Evolutionary conservation across 768 basidiomycete species (phyloP), one percentile per base, ranked within the genome.

Genomic region (Auriscalpium vulgare): DNA sequence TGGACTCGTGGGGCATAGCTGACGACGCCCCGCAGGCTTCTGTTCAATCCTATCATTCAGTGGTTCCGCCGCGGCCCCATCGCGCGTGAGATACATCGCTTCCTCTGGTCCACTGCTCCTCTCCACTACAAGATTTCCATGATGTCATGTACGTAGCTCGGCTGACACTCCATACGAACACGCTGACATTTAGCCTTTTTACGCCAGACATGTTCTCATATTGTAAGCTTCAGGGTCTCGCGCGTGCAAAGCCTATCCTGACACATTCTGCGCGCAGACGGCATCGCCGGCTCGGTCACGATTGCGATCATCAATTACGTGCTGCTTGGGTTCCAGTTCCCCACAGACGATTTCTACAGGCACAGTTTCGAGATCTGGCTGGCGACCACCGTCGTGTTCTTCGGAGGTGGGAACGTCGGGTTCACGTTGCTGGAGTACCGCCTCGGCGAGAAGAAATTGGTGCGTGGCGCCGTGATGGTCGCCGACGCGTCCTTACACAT

Each of bases 31-130:
- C 45, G 19, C 44, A 58, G 56, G 61, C 60, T 72, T 52, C 56
- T 94, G 55, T 94, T 95, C 80, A 86, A 93, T 67, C 94, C 93
- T 0, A 56, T 94, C 58, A 78, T 79, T 47, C 72, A 84, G 51
- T 94, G 91, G 91, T 85, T 82, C 79, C 76, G 76, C 55, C 72
- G 78, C 54, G 93, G 93, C 14, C 93, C 92, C 1, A 85, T 97
- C 69, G 87, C 82, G 56, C 79, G 82, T 62, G 85, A 90, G 67
- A 82, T 91, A 21, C 84, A 86, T 54, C 75, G 69, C 37, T 91
- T 91, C 73, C 59, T 90, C 48, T 91, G 89, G 89, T 87, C 67
- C 19, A 69, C 65, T 53, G 81, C 81, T 56, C 76, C 75, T 0
- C 51, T 79, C 16, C 82, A 78, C 67, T 77, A 71, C 61, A 79